A percentile compares a stretch with the other conserved stretches of the same genome.
These are phyloP conservation scores for Emmonsiellopsis sp. DNA, from an alignment of 2,329 filamentous ascomycete genomes.

Conservation along the genomic window DNA sequence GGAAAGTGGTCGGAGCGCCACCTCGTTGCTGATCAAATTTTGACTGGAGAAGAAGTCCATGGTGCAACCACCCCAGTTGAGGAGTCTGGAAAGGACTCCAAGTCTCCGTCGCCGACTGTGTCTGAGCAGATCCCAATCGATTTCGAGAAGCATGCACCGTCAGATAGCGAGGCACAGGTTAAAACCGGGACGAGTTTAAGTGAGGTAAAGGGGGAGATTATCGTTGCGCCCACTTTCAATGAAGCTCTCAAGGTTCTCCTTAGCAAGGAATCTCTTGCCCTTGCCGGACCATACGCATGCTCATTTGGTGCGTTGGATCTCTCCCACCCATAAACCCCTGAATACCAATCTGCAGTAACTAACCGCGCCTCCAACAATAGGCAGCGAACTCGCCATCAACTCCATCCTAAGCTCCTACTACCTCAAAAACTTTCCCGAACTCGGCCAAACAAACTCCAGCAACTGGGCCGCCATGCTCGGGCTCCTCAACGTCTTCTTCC, in stretches of 20 bases:
- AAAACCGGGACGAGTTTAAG: constrained; percentile 44
- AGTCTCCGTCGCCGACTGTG: constrained; percentile 17
- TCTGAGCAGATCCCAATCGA: constrained; percentile 25
- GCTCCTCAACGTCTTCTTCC: constrained; percentile 41
- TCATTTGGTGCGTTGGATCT: constrained; percentile 40
- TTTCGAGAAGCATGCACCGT: constrained; percentile 10
- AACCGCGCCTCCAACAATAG: neutral
- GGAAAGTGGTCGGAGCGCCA: constrained; percentile 72
- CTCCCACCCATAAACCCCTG: neutral
- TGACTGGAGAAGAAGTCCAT: constrained; percentile 10
- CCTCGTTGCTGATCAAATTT: constrained; percentile 42
- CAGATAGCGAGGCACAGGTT: constrained; percentile 38
- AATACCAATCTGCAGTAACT: neutral
- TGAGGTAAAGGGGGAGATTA: constrained; percentile 49
- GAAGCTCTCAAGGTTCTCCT: constrained; percentile 54
- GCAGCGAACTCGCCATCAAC: constrained; percentile 51
- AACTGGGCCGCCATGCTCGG: constrained; percentile 49
- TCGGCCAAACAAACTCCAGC: constrained; percentile 47
- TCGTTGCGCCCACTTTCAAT: constrained; percentile 52
- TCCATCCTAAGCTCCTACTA: constrained; percentile 53
- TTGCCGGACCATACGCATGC: constrained; percentile 49
- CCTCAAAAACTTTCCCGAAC: constrained; percentile 44
- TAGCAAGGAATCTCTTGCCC: constrained; percentile 48
- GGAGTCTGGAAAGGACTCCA: constrained; percentile 18
- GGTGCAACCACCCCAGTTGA: constrained; percentile 18